Percentiles rank a stretch among this genome's conserved stretches.
phyloP scores from a whole-genome alignment of 2,329 filamentous ascomycete species.

The Curvularia lunata region DNA sequence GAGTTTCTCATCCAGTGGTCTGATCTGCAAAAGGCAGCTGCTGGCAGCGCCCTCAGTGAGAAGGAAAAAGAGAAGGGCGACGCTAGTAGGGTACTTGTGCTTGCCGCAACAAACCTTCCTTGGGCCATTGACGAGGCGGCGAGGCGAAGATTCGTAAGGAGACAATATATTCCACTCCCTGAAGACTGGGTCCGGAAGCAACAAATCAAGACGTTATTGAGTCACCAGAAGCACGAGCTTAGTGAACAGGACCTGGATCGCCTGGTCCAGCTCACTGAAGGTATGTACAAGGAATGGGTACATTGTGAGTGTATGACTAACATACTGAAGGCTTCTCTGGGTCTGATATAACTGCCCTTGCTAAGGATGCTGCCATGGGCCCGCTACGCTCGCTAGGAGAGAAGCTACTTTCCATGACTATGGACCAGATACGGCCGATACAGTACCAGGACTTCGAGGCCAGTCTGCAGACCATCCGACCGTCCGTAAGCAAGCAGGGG shows the following conservation, averaged over 20 bases:
- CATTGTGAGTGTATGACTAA: conserved; percentile 2
- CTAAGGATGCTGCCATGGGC: conserved; percentile 98
- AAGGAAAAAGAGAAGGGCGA: conserved; percentile 77
- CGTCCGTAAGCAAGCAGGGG: conserved; percentile 85
- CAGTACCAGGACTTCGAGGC: conserved; percentile 80
- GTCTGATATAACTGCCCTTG: conserved; percentile 93
- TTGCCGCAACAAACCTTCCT: conserved; percentile 93
- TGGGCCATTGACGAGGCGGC: conserved; percentile 99
- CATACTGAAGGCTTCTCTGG: conserved; percentile 83
- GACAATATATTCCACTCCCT: conserved; percentile 95
- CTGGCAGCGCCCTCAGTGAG: conserved; percentile 74
- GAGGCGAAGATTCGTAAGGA: conserved; percentile 83
- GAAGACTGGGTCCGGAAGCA: conserved; percentile 80
- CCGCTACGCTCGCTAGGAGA: conserved; percentile 89
- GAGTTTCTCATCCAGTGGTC: conserved; percentile 99
- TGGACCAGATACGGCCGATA: conserved; percentile 93
- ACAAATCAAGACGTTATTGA: conserved; percentile 79
- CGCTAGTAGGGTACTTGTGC: conserved; percentile 84
- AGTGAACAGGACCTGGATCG: conserved; percentile 72
- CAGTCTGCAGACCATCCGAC: conserved; percentile 83
- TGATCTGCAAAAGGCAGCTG: conserved; percentile 88
- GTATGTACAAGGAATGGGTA: conserved; percentile 57
- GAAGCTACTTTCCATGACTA: conserved; percentile 85
- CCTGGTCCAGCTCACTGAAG: conserved; percentile 82
- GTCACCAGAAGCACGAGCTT: conserved; percentile 85